Base-by-base conservation (phyloP, 495 filamentous ascomycete species). In the Diplogelasinospora grovesii region DNA sequence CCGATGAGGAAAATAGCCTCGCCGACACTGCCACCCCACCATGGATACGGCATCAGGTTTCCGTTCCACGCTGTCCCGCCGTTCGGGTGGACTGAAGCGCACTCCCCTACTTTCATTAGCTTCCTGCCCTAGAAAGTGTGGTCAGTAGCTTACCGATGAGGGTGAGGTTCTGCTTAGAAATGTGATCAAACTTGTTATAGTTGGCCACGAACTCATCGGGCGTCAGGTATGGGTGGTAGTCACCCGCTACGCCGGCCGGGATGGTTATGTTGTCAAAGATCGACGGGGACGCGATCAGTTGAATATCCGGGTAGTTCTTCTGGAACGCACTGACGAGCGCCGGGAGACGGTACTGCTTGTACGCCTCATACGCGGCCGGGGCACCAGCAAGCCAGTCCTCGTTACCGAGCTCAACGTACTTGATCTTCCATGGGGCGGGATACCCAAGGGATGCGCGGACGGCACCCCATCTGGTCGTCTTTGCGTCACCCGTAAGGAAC, bases 1-100 rank as follows among this genome's bases (percentile, higher is more conserved):
- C 78, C 81, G 24, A 87, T 69, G 46, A 83, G 69, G 45, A 75
- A 82, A 20, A 85, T 72, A 2, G 79, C 81, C 49, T 88, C 82
- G 18, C 65, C 70, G 26, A 83, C 75, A 28, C 70, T 69, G 26
- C 74, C 77, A 40, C 69, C 71, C 76, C 75, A 82, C 61, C 63
- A 68, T 2, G 64, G 63, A 24, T 60, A 55, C 9, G 54, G 46
- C 33, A 47, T 49, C 26, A 64, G 53, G 6, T 56, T 51, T 0
- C 58, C 62, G 22, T 61, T 39, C 70, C 70, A 79, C 31, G 61
- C 64, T 16, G 58, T 61, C 24, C 69, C 71, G 21, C 70, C 71
- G 36, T 67, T 59, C 3, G 70, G 59, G 19, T 70, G 68, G 5
- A 73, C 68, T 16, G 78, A 65, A 1, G 79, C 78, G 50, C 76